Conservation (phyloP, 352 stramenopile genomes). For the Phytophthora citricola region DNA sequence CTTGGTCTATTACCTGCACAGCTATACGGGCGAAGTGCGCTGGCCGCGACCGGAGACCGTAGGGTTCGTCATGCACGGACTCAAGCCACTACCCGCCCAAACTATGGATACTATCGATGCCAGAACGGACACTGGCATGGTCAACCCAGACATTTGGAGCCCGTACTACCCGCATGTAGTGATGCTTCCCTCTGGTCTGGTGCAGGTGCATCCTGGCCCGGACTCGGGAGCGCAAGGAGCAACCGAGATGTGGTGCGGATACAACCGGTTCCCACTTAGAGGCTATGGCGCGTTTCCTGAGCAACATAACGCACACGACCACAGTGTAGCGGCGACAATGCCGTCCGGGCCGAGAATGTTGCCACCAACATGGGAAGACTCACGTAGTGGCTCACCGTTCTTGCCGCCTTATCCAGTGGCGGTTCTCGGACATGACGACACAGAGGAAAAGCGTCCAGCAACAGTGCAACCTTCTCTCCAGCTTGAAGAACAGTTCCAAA, state of each 20-base stretch:
- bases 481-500: conserved; percentile 33
- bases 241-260: conserved; percentile 45
- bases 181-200: conserved; percentile 61
- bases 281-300: not conserved
- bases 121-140: conserved; percentile 5
- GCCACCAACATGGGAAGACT: conserved; percentile 71
- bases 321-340: not conserved
- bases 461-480: conserved; percentile 21
- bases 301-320: not conserved
- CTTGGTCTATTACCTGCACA: conserved; percentile 66
- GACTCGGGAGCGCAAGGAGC: conserved; percentile 20
- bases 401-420: conserved; percentile 64
- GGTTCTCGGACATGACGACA: conserved; percentile 45
- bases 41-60: conserved; percentile 57
- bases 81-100: conserved; percentile 42
- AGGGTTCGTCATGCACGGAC: conserved; percentile 60
- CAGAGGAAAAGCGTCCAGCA: conserved; percentile 37
- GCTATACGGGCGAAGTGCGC: conserved; percentile 77
- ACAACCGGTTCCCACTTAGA: conserved; percentile 59
- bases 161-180: conserved; percentile 65
- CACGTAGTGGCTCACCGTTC: conserved; percentile 53
- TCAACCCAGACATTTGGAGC: conserved; percentile 43
- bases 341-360: conserved; percentile 40
- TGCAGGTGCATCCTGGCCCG: conserved; percentile 45
- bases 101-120: conserved; percentile 2